phyloP scores from a whole-genome alignment of 306 rosid species.

The Dryas alaskensis region DNA sequence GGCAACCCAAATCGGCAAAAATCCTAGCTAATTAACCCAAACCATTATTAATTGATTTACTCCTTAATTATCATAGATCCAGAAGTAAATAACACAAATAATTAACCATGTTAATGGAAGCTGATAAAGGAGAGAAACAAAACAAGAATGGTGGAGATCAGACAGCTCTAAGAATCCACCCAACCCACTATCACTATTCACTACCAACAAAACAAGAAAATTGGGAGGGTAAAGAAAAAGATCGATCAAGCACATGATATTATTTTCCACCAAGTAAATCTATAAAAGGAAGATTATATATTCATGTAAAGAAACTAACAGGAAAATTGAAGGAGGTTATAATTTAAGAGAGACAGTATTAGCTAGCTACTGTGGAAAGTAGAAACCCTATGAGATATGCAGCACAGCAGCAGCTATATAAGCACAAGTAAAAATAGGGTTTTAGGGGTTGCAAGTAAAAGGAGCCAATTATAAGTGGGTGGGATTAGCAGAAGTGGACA shows the following conservation, averaged over 20 bases:
- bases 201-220: not conserved
- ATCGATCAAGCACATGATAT: not conserved
- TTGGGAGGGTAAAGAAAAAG: not conserved
- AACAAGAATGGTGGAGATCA: not conserved
- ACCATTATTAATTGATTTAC: not conserved
- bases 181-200: slow-evolving; percentile 1
- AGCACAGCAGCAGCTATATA: too few species aligned
- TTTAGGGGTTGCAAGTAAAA: slow-evolving; percentile 1
- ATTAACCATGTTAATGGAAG: too few species aligned
- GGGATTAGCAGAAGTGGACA: slow-evolving; percentile 34
- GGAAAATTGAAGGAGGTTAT: not conserved
- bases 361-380: not conserved
- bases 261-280: not conserved
- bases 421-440: slow-evolving; percentile 11
- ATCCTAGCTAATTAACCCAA: not conserved
- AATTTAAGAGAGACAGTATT: not conserved
- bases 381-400: slow-evolving; percentile 14
- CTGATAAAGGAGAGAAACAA: not conserved
- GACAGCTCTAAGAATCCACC: slow-evolving; percentile 2
- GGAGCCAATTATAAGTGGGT: slow-evolving; percentile 5
- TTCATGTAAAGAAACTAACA: not conserved
- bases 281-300: not conserved
- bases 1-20: not conserved
- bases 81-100: not conserved
- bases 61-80: not conserved